These are phyloP conservation scores for Picea engelmannii DNA, from an alignment of 83 land plant species.

Conservation along the genomic window DNA sequence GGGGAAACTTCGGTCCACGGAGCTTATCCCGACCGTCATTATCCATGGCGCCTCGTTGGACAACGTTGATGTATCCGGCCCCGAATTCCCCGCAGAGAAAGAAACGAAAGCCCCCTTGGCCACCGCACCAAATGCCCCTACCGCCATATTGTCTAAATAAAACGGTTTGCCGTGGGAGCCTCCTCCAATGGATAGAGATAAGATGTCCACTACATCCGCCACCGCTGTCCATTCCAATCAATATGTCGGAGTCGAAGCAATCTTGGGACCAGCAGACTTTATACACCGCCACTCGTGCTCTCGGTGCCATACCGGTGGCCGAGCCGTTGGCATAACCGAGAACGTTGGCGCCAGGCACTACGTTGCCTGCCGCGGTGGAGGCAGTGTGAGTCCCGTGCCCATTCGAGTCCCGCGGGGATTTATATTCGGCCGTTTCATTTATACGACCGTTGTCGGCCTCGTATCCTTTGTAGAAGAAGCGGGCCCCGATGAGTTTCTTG, in stretches of 20 bases:
- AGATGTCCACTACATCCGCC: slow-evolving; percentile 45
- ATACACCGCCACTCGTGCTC: slow-evolving; percentile 42
- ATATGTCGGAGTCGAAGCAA: slow-evolving; percentile 30
- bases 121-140: slow-evolving; percentile 36
- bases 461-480: slow-evolving; percentile 18
- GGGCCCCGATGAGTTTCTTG: slow-evolving; percentile 35
- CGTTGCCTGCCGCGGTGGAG: slow-evolving; percentile 40
- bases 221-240: slow-evolving; percentile 44
- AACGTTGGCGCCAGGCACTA: slow-evolving; percentile 15
- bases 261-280: slow-evolving; percentile 24
- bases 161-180: slow-evolving; percentile 7
- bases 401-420: slow-evolving; percentile 24
- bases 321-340: slow-evolving; percentile 34
- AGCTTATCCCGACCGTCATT: slow-evolving; percentile 44
- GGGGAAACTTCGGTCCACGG: slow-evolving; percentile 36
- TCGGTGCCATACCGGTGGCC: slow-evolving; percentile 33
- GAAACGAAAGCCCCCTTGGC: slow-evolving; percentile 37
- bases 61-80: slow-evolving; percentile 27
- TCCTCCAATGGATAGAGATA: slow-evolving; percentile 52
- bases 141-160: slow-evolving; percentile 24
- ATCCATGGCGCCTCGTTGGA: slow-evolving; percentile 51
- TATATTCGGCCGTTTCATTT: slow-evolving; percentile 6
- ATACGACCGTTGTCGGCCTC: background rate
- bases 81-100: slow-evolving; percentile 48
- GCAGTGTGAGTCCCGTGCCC: slow-evolving; percentile 63